Evolutionary conservation across 371 early-diverging fungal species (phyloP).

Genomic region (Mucor mucedo): DNA sequence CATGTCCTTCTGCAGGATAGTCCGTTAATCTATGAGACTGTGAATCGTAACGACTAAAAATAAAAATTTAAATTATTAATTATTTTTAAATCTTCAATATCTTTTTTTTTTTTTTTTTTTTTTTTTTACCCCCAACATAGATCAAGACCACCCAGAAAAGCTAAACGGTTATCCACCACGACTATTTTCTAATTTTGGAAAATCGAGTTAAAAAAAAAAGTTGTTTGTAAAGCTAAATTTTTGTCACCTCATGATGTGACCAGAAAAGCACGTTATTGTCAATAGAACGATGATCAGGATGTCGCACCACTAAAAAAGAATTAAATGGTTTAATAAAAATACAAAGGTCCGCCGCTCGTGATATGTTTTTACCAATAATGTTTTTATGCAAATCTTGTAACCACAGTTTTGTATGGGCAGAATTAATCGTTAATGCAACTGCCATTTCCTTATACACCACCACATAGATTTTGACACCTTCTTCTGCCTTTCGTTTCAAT

Average conservation of each 20-base stretch:
- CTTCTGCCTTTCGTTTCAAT: conserved; percentile 81
- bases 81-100: too few relatives aligned
- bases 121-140: conserved; percentile 70
- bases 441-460: conserved; percentile 90
- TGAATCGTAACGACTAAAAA: conserved; percentile 81
- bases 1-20: conserved; percentile 53
- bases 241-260: conserved; percentile 73
- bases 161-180: conserved; percentile 72
- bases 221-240: background rate
- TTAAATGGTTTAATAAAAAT: background rate
- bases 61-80: background rate
- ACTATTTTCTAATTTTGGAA: conserved; percentile 64
- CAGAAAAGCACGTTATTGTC: conserved; percentile 71
- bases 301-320: conserved; percentile 58
- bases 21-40: conserved; percentile 80
- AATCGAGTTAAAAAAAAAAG: background rate
- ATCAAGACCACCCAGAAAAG: conserved; percentile 84
- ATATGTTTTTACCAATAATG: conserved; percentile 61
- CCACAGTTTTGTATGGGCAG: conserved; percentile 80
- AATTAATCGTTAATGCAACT: conserved; percentile 79
- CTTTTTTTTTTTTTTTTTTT: conserved; percentile 12
- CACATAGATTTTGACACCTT: conserved; percentile 90
- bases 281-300: conserved; percentile 71
- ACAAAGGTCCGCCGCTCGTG: background rate
- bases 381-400: conserved; percentile 82